These are phyloP conservation scores for Amanita pseudoporphyria DNA, from an alignment of 768 basidiomycete species.

Conservation along the genomic window DNA sequence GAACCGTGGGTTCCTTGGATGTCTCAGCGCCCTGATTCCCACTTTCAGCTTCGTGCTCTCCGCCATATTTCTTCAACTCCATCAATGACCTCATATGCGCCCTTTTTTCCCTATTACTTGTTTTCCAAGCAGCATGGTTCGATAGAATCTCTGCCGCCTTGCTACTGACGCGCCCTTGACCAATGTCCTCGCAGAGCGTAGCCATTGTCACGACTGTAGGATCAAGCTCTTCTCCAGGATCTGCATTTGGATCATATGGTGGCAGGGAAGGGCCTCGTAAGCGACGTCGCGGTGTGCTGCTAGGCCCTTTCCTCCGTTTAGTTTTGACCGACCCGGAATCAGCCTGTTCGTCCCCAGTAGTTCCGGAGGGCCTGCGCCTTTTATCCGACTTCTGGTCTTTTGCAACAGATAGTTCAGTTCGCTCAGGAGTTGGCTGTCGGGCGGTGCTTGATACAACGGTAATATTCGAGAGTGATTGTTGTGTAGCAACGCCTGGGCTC, in stretches of 20 bases:
- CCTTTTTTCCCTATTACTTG: constrained; percentile 56
- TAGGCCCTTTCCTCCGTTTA: constrained; percentile 18
- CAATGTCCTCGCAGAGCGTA: constrained; percentile 64
- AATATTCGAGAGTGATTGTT: neutral
- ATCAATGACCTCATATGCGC: constrained; percentile 49
- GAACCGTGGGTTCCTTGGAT: constrained; percentile 11
- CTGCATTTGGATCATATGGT: constrained; percentile 46
- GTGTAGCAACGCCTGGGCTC: neutral
- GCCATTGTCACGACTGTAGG: constrained; percentile 85
- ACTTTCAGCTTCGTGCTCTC: constrained; percentile 35
- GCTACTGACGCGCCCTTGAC: constrained; percentile 70
- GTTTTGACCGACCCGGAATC: constrained; percentile 10
- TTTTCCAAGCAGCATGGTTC: constrained; percentile 68
- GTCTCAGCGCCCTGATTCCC: constrained; percentile 13
- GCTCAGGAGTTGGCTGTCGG: neutral
- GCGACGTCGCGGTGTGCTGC: constrained; percentile 19
- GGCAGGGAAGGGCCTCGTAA: constrained; percentile 41
- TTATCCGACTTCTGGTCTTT: constrained; percentile 8
- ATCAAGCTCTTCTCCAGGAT: constrained; percentile 70
- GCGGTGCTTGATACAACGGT: neutral
- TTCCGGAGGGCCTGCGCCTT: constrained; percentile 13
- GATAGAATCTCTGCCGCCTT: constrained; percentile 64
- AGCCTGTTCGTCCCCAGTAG: constrained; percentile 9
- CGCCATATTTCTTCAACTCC: constrained; percentile 72
- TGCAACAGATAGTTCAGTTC: neutral